Percentiles rank a stretch among this genome's conserved stretches.
Evolutionary conservation across 208 protist genomes (phyloP).

Genomic region (Acanthamoeba sp.): DNA sequence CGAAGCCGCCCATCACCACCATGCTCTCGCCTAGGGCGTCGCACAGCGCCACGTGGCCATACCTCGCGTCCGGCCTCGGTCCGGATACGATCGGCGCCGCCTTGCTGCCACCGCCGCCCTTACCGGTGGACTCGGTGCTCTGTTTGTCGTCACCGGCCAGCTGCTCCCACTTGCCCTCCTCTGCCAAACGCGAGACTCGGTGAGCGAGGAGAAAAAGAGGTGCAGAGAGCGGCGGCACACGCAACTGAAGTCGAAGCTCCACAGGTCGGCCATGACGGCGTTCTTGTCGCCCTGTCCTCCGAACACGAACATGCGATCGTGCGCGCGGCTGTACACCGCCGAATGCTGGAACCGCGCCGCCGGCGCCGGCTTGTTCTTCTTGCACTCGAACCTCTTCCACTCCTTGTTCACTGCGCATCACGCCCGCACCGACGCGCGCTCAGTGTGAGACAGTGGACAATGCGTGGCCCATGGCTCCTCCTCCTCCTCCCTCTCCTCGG

Average conservation of each 20-base stretch:
- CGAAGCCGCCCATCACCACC: not conserved
- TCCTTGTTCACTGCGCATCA: not conserved
- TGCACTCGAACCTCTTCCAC: not conserved
- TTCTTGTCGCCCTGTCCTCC: not conserved
- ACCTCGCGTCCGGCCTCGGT: not conserved
- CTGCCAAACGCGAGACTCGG: not conserved
- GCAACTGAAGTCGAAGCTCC: slow-evolving; percentile 52
- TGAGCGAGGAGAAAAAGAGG: not conserved
- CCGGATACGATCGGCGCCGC: not conserved
- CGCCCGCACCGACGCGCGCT: not conserved
- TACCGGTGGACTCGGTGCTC: not conserved
- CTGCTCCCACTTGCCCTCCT: not conserved
- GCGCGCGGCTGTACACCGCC: slow-evolving; percentile 2
- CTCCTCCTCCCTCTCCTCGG: not conserved
- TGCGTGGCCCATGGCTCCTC: not conserved
- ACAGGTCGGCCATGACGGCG: slow-evolving; percentile 5
- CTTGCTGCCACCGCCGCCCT: not conserved
- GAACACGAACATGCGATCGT: slow-evolving; percentile 57
- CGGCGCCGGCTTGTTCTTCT: not conserved
- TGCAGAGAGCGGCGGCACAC: not conserved
- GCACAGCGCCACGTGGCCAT: not conserved
- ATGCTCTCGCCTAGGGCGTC: slow-evolving; percentile 15
- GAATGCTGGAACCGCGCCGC: slow-evolving; percentile 10
- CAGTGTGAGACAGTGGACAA: too few species aligned
- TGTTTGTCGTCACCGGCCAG: not conserved